phyloP scores from a whole-genome alignment of 2,329 filamentous ascomycete species.

The Fusarium stilboides region DNA sequence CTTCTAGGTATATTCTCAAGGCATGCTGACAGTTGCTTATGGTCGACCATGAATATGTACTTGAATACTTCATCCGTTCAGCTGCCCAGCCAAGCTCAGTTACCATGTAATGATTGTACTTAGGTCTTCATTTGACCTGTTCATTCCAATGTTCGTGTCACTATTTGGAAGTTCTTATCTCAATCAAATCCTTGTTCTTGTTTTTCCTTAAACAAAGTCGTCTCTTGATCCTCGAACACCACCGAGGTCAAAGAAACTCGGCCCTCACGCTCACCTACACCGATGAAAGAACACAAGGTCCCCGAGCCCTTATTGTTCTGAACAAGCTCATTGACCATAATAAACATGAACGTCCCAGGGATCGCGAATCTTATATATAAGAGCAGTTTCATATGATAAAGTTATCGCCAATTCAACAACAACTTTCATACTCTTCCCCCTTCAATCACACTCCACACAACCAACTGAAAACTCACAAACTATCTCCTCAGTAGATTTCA shows the following conservation, averaged over 20 bases:
- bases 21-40: no score
- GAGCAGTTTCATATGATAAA: background rate
- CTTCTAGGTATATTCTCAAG: no score
- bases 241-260: slow-evolving; percentile 4
- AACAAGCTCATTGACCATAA: background rate
- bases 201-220: background rate
- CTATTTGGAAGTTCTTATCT: background rate
- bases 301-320: background rate
- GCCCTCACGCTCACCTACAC: background rate
- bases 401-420: background rate
- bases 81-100: background rate
- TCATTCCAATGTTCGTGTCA: background rate
- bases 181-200: background rate
- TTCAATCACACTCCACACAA: background rate
- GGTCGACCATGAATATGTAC: background rate
- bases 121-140: background rate
- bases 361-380: background rate
- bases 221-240: background rate
- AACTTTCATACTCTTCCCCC: background rate
- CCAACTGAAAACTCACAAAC: background rate
- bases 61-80: background rate
- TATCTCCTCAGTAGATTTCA: background rate
- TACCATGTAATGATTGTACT: background rate
- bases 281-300: background rate
- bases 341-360: no score